Evolutionary conservation across 257 asterid species (phyloP), one percentile per base, ranked within the genome.

Genomic region (Parsonsia alboflavescens): DNA sequence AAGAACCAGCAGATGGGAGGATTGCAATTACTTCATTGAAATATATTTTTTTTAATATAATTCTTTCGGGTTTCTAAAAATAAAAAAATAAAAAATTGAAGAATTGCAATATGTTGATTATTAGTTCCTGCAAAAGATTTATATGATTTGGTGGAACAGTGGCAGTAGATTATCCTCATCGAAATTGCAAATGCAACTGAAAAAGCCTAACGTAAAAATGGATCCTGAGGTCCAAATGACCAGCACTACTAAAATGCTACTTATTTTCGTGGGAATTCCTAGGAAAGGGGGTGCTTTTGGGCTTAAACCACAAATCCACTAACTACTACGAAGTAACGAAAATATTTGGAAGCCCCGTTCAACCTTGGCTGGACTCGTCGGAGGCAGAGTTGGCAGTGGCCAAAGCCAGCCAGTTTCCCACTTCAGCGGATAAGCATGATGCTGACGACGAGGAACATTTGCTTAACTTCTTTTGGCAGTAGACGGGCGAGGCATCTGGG

Each of bases 371-470:
- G 44, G 86, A 88, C 53, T 86, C 85, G 63, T 84, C 85, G 13
- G 90, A 78, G 61, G 84, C 87, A 16, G 86, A 70, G 72, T 78
- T 88, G 63, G 82, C 80, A 78, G 87, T 74, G 28, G 93, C 86
- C 73, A 91, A 80, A 26, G 96, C 94, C 73, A 88, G 82, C 96
- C 96, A 89, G 66, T 82, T 87, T 7, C 85, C 85, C 56, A 70
- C 82, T 44, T 72, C 83, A 12, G 82, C 42, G 22, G 87, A 70
- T 66, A 84, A 59, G 69, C 87, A 75, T n/a, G 88, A 71, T 21
- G 90, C 80, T 12, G 90, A 75, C 0, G 89, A 77, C 44, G 79
- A 80, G 76, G 77, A 74, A 75, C 85, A 56, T 50, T 72, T 73
- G 56, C 78, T 77, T 54, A 77, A 78, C 66, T 75, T 80, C 80